Evolutionary conservation across 1,139 yeast genomes (phyloP).

Genomic region (Chernovozyma aurita): DNA sequence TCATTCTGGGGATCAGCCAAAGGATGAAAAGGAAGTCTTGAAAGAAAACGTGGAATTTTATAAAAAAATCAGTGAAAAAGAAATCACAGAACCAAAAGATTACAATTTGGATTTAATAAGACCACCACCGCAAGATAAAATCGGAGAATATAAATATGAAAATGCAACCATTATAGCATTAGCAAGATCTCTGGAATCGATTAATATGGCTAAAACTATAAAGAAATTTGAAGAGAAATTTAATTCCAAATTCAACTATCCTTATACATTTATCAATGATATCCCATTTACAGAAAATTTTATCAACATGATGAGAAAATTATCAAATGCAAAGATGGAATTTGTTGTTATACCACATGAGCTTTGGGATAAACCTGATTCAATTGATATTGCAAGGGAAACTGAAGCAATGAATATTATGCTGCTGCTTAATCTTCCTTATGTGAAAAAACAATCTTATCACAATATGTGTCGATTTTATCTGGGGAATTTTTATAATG

Average conservation of each 20-base stretch:
- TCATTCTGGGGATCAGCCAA: constrained; percentile 9
- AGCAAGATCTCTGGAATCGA: constrained; percentile 61
- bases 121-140: constrained; percentile 24
- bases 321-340: constrained; percentile 48
- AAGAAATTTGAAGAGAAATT: constrained; percentile 57
- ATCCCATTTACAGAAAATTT: constrained; percentile 57
- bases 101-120: constrained; percentile 31
- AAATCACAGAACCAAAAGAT: constrained; percentile 49
- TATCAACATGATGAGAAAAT: constrained; percentile 35
- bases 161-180: constrained; percentile 73
- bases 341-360: constrained; percentile 55
- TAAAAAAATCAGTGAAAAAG: constrained; percentile 23
- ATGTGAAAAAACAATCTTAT: constrained; percentile 60
- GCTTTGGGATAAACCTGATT: constrained; percentile 63
- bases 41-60: constrained; percentile 30
- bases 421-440: constrained; percentile 49
- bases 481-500: constrained; percentile 58
- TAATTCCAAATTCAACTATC: constrained; percentile 67
- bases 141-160: constrained; percentile 39
- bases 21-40: constrained; percentile 23
- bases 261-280: constrained; percentile 78
- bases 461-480: constrained; percentile 70
- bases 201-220: constrained; percentile 48
- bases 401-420: constrained; percentile 34
- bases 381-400: constrained; percentile 45